Conservation (phyloP, 139 green algal species). For the Dunaliella primolecta region DNA sequence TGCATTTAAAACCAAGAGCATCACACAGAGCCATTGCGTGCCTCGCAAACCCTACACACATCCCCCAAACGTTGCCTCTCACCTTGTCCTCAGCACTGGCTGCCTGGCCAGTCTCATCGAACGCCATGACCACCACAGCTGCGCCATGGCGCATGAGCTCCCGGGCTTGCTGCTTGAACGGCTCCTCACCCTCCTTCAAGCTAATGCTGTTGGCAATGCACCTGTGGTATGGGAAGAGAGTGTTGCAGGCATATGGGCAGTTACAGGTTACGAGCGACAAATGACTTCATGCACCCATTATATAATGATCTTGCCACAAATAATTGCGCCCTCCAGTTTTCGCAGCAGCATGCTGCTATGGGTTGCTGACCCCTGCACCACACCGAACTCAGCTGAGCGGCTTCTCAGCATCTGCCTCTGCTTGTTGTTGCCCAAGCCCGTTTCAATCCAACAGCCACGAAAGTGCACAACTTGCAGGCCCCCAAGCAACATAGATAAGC, state of each 20-base stretch:
- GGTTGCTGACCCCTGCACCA: background rate
- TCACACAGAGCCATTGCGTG: no score
- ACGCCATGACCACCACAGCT: slow-evolving; percentile 97
- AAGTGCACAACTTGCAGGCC: no score
- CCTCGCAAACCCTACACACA: no score
- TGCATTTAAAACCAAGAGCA: no score
- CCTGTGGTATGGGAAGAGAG: background rate
- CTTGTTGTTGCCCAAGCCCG: no score
- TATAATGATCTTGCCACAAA: no score
- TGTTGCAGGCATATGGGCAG: background rate
- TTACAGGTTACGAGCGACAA: no score
- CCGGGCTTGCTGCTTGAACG: slow-evolving; percentile 80
- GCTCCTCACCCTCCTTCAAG: slow-evolving; percentile 95
- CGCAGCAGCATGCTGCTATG: background rate
- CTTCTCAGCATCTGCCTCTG: no score
- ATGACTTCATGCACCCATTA: no score
- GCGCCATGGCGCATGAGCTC: slow-evolving; percentile 87
- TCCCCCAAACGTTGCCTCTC: background rate
- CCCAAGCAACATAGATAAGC: no score
- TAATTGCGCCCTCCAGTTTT: background rate
- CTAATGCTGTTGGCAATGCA: slow-evolving; percentile 98
- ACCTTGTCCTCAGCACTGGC: slow-evolving; percentile 75
- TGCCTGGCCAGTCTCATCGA: slow-evolving; percentile 92
- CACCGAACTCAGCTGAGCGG: background rate
- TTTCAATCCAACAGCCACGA: no score